A percentile compares a stretch with the other conserved stretches of the same genome.
These are phyloP conservation scores for Periconia sp. DNA, from an alignment of 2,329 filamentous ascomycete species.

Conservation along the genomic window DNA sequence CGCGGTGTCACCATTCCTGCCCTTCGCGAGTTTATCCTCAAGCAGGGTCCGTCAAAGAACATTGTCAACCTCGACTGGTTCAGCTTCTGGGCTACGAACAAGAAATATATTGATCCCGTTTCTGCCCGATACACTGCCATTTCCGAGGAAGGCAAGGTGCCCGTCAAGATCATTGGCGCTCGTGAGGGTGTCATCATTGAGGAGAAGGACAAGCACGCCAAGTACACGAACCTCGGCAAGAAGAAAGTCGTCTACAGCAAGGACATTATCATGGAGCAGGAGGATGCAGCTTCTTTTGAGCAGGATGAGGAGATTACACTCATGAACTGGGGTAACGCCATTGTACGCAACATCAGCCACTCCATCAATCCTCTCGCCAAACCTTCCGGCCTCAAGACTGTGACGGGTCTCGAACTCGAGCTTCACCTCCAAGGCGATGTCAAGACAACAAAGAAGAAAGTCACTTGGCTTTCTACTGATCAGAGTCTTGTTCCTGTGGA, in stretches of 20 bases:
- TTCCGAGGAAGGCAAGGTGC: constrained; percentile 72
- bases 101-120: constrained; percentile 59
- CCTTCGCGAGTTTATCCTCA: constrained; percentile 81
- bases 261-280: constrained; percentile 82
- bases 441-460: constrained; percentile 94
- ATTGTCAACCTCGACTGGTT: constrained; percentile 86
- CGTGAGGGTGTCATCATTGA: constrained; percentile 63
- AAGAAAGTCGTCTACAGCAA: constrained; percentile 85
- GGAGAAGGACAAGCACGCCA: constrained; percentile 85
- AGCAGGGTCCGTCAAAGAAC: constrained; percentile 83
- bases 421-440: constrained; percentile 93
- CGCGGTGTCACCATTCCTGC: constrained; percentile 81
- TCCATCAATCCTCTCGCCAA: constrained; percentile 57
- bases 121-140: constrained; percentile 62
- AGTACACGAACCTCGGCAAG: constrained; percentile 82
- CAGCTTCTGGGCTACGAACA: constrained; percentile 62
- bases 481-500: constrained; percentile 82
- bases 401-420: constrained; percentile 77
- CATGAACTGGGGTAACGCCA: constrained; percentile 95
- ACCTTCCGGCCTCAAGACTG: constrained; percentile 53
- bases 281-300: constrained; percentile 80
- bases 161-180: constrained; percentile 70
- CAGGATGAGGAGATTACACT: constrained; percentile 90
- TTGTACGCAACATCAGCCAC: constrained; percentile 71
- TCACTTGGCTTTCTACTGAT: constrained; percentile 86